Percentiles rank a stretch among this genome's conserved stretches.
Evolutionary conservation across 352 stramenopile species (phyloP).

Genomic region (Phytophthora multivora): DNA sequence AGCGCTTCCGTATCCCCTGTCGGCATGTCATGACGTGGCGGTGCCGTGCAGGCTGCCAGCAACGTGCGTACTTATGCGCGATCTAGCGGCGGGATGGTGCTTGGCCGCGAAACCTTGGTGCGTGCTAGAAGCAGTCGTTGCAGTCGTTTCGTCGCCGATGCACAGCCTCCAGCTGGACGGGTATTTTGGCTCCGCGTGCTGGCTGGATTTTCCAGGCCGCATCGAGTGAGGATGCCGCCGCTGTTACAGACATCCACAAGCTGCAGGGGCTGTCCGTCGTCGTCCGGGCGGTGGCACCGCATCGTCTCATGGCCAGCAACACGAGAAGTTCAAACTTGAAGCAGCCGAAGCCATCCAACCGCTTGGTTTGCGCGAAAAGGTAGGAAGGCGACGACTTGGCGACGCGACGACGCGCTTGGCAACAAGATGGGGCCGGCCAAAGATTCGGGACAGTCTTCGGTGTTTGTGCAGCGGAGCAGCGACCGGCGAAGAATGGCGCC

Average conservation of each 20-base stretch:
- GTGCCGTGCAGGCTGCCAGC: not conserved
- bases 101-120: not conserved
- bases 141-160: slow-evolving; percentile 16
- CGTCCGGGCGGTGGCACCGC: not conserved
- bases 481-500: not conserved
- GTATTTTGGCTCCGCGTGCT: slow-evolving; percentile 4
- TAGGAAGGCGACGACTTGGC: slow-evolving; percentile 8
- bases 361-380: slow-evolving; percentile 10
- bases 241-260: no score
- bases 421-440: slow-evolving; percentile 20
- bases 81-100: slow-evolving; percentile 2
- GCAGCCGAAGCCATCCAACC: slow-evolving; percentile 20
- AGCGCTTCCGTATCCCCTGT: not conserved
- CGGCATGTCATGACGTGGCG: not conserved
- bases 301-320: slow-evolving; percentile 22
- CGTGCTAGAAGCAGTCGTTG: slow-evolving; percentile 2
- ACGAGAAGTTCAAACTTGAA: slow-evolving; percentile 21
- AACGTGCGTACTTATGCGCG: slow-evolving; percentile 7
- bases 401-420: slow-evolving; percentile 5
- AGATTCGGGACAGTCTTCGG: slow-evolving; percentile 20
- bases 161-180: slow-evolving; percentile 8
- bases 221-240: not conserved
- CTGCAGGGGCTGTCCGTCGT: not conserved
- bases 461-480: slow-evolving; percentile 12
- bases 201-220: slow-evolving; percentile 19